Base-by-base conservation (phyloP, 2,329 filamentous ascomycete genomes). In the Talaromyces sp. region DNA sequence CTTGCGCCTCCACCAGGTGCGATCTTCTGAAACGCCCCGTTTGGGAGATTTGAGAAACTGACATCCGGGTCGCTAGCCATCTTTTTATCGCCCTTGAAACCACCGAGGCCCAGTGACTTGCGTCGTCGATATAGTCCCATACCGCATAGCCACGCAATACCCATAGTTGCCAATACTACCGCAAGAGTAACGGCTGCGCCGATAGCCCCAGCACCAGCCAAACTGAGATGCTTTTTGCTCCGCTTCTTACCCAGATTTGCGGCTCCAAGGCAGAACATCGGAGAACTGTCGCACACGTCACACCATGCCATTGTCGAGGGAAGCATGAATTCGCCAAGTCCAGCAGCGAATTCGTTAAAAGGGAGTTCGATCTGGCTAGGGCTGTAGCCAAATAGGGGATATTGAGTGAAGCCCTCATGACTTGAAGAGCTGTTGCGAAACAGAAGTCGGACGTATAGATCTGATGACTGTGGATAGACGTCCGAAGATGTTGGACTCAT, bases 1-100 rank as follows among this genome's bases (percentile, higher is more conserved):
- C 68, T 60, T 24, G 54, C 35, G 16, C 27, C 33, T 5, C 16
- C 33, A 41, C 33, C 37, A 13, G 62, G 24, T 31, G 33, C 9
- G 4, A 43, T 35, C 24, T 72, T 73, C 49, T 74, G 75, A 61
- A 70, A 71, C 10, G 70, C 78, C 1, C 75, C 80, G 63, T 80
- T 80, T 58, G 80, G 80, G 1, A 80, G 73, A 19, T 70, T 69
- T 16, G 68, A 69, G 60, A 84, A 75, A 2, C 76, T 78, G 37
- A 86, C 70, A 71, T 87, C 85, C 3, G 78, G 75, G 71, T 87
- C 86, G 57, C 81, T 83, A 0, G 81, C 83, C 69, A 87, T 73
- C 72, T 86, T 87, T 14, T 74, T 73, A 13, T 75, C 76, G 14
- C 85, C 84, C 69, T 86, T 87, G 78, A 87, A 87, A 0, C 85